Base-by-base conservation (phyloP, 2,329 filamentous ascomycete species). In the Fusarium euwallaceae region DNA sequence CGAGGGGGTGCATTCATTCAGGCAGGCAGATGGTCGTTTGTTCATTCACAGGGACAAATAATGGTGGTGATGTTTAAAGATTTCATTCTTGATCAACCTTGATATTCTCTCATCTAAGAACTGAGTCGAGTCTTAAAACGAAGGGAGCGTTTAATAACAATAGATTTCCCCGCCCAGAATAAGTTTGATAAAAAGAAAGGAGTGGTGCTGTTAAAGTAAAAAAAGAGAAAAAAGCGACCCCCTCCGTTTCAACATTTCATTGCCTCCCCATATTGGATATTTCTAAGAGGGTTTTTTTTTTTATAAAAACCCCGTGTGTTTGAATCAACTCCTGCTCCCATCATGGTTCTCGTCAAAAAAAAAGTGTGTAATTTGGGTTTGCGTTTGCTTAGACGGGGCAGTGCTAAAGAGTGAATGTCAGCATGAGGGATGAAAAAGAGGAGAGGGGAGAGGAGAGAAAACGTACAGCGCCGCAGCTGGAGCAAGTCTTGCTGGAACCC, bases 401-500 rank as follows among this genome's bases (percentile, higher is more conserved):
- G 72, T 78, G 72, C 77, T 78, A 24, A 12, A 41, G 48, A 10
- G 36, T 39, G 3, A 20, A 9, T 24, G 64, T 69, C 60, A 76
- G 71, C 60, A 37, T 67, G 34, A 41, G 32, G 12, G 7, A 41
- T 20, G 32, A 29, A 5, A 29, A 22, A 24, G 24, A 24, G 24
- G 24, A 16, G 16, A 17, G 10, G 58, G 10, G 58, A 8, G 8
- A 43, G 32, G 11, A 17, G 34, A 16, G 24, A 37, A 37, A 85
- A 24, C 89, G 78, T 85, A 91, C 89, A 78, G 89, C 88, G 66
- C 89, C 89, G 83, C 89, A 91, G 67, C 85, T 83, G 68, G 79
- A 77, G 84, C 89, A 91, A 70, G 84, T 86, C 88, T 91, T 91
- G 83, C 78, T 76, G 48, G 78, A 76, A 76, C 84, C 84, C 56